A percentile compares a stretch with the other conserved stretches of the same genome.
phyloP scores from a whole-genome alignment of 768 basidiomycete species.

The Phanerodontia chrysosporium region DNA sequence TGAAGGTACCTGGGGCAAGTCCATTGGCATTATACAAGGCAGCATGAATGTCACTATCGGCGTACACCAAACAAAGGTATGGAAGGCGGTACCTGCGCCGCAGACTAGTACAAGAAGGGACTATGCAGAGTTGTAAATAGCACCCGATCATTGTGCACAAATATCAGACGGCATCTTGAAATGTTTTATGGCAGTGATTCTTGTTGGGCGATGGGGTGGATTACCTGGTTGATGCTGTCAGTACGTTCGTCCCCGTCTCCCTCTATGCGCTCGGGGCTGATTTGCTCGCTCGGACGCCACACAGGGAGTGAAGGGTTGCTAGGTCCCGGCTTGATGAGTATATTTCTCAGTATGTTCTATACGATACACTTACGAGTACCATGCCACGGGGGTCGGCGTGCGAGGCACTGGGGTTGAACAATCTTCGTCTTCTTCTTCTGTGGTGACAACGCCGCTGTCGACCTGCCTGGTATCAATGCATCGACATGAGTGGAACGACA shows the following conservation, averaged over 20 bases:
- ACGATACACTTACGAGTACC: background rate
- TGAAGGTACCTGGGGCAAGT: constrained; percentile 23
- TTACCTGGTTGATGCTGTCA: constrained; percentile 1
- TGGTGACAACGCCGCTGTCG: too few species aligned
- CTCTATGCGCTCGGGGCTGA: background rate
- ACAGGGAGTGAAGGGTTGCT: background rate
- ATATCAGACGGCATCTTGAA: too few species aligned
- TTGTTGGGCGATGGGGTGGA: background rate
- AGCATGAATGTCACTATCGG: constrained; percentile 22
- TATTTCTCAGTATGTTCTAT: too few species aligned
- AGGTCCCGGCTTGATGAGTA: background rate
- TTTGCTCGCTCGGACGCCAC: background rate
- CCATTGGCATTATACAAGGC: constrained; percentile 22
- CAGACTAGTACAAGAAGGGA: background rate
- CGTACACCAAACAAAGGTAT: constrained; percentile 28
- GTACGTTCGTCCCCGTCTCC: background rate
- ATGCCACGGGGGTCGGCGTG: background rate
- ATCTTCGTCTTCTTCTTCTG: background rate
- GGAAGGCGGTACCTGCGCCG: constrained; percentile 22
- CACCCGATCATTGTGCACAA: too few species aligned
- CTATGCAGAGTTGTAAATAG: constrained; percentile 2
- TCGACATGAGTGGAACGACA: too few species aligned
- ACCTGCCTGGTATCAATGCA: too few species aligned
- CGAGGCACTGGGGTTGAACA: background rate
- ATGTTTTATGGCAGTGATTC: too few species aligned